Evolutionary conservation across 2,329 filamentous ascomycete species (phyloP).

Genomic region (Cladorrhinum sp.): DNA sequence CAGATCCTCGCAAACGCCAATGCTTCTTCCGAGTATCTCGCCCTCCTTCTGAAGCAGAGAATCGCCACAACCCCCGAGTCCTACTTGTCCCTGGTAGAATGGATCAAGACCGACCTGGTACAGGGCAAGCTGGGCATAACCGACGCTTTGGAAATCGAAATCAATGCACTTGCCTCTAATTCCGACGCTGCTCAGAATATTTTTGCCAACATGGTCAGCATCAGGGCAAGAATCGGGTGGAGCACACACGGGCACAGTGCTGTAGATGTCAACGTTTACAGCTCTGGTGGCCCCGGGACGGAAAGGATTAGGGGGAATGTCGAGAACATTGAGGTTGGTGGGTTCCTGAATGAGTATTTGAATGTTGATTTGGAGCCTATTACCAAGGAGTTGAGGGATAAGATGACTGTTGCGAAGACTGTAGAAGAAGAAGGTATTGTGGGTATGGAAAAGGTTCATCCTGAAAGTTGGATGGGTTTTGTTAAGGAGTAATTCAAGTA

Average conservation of each 20-base stretch:
- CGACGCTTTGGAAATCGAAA: conserved; percentile 69
- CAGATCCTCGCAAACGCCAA: conserved; percentile 72
- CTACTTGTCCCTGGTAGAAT: conserved; percentile 47
- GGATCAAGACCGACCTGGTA: conserved; percentile 67
- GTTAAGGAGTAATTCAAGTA: neutral
- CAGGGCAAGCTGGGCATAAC: conserved; percentile 70
- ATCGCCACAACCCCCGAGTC: conserved; percentile 34
- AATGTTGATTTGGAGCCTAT: conserved; percentile 74
- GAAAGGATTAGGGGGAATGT: conserved; percentile 75
- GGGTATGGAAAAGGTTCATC: conserved; percentile 8
- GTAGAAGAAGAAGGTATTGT: conserved; percentile 11
- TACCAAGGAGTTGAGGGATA: conserved; percentile 69
- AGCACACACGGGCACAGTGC: conserved; percentile 89
- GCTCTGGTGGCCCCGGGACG: conserved; percentile 64
- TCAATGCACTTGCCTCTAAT: conserved; percentile 60
- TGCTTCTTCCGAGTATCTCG: conserved; percentile 71
- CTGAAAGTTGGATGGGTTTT: conserved; percentile 8
- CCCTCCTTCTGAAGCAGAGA: conserved; percentile 62
- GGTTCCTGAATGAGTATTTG: conserved; percentile 76
- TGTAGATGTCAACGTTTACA: conserved; percentile 96
- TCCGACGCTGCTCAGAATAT: conserved; percentile 53
- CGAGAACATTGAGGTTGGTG: conserved; percentile 90
- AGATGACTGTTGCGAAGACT: conserved; percentile 33
- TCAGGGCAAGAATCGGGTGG: conserved; percentile 89
- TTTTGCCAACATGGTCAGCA: conserved; percentile 83